A percentile compares a stretch with the other conserved stretches of the same genome.
Conservation (phyloP, 495 filamentous ascomycete genomes). For the Neurospora africana region DNA sequence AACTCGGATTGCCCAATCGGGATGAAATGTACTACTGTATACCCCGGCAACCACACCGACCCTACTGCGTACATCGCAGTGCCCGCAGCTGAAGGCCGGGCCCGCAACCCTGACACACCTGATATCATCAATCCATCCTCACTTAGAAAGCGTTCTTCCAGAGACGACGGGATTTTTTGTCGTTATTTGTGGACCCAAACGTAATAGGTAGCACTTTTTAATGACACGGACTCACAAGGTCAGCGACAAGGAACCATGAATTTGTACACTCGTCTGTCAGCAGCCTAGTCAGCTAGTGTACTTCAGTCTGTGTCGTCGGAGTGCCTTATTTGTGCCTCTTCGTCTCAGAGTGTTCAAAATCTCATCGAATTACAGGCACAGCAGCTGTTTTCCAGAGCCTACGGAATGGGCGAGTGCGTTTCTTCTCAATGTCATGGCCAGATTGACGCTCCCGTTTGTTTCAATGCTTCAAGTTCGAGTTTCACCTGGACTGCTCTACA, state of each 20-base stretch:
- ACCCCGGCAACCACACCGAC: neutral
- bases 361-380: neutral
- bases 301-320: neutral
- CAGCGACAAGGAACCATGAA: neutral
- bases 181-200: neutral
- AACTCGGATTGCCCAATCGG: neutral
- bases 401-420: neutral
- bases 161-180: neutral
- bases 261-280: neutral
- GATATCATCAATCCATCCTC: neutral
- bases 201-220: no score
- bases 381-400: neutral
- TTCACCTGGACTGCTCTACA: neutral
- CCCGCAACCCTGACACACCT: neutral
- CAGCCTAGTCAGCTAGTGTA: neutral
- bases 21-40: no score
- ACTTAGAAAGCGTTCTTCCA: neutral
- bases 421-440: neutral
- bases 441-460: neutral
- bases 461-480: neutral
- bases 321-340: neutral
- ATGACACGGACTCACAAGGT: neutral
- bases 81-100: neutral
- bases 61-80: neutral
- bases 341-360: neutral